A percentile compares a stretch with the other conserved stretches of the same genome.
These are phyloP conservation scores for Lipomyces sp. DNA, from an alignment of 805 yeast species.

Conservation along the genomic window DNA sequence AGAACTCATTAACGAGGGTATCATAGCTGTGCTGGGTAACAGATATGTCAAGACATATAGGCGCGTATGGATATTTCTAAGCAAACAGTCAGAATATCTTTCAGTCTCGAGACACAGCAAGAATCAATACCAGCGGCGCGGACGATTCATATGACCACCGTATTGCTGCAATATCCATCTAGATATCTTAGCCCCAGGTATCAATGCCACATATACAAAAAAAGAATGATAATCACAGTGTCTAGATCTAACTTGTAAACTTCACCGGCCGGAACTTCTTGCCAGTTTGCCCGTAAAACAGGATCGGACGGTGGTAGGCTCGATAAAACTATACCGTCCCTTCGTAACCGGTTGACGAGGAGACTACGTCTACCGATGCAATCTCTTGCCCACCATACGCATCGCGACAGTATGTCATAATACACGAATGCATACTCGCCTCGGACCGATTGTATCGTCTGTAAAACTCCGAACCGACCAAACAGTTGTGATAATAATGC, in stretches of 20 bases:
- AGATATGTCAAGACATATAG: not conserved
- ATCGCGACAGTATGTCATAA: constrained; percentile 46
- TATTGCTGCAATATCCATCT: not conserved
- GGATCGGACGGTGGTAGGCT: constrained; percentile 37
- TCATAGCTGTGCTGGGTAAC: not conserved
- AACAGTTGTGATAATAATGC: constrained; percentile 54
- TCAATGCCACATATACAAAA: not conserved
- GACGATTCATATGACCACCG: constrained; percentile 14
- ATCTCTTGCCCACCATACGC: constrained; percentile 82
- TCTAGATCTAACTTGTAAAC: constrained; percentile 47
- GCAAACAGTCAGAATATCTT: not conserved
- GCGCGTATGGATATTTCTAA: constrained; percentile 17
- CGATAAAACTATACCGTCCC: constrained; percentile 17
- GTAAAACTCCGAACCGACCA: constrained; percentile 46
- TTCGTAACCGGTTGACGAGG: constrained; percentile 42
- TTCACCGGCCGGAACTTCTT: constrained; percentile 62
- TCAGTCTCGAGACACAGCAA: not conserved
- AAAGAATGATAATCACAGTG: not conserved
- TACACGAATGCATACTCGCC: constrained; percentile 84
- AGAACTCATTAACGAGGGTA: constrained; percentile 33
- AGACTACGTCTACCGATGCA: constrained; percentile 79
- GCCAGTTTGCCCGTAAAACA: constrained; percentile 16
- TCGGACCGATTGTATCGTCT: constrained; percentile 53
- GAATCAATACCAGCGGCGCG: not conserved
- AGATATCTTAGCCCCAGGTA: not conserved